Conservation (phyloP, 768 basidiomycete species). For the Phylloporus sp. region DNA sequence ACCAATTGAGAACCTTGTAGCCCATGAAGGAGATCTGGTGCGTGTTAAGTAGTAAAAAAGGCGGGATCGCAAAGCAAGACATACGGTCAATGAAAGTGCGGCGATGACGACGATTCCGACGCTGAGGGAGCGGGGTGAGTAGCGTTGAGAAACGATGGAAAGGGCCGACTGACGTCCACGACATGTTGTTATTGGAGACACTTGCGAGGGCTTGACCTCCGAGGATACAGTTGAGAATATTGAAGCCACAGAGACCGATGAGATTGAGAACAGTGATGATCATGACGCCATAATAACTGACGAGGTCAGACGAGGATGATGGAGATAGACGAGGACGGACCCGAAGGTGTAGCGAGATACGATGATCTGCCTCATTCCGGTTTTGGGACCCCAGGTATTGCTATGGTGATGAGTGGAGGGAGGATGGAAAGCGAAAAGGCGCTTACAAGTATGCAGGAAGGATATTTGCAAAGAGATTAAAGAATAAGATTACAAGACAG, state of each 20-base stretch:
- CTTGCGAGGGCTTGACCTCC: conserved; percentile 64
- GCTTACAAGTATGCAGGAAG: conserved; percentile 59
- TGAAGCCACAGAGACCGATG: conserved; percentile 56
- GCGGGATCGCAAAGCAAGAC: conserved; percentile 16
- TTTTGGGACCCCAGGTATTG: conserved; percentile 70
- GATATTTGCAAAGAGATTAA: conserved; percentile 55
- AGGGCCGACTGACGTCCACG: conserved; percentile 40
- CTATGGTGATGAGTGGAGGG: conserved; percentile 21
- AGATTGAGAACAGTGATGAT: conserved; percentile 54
- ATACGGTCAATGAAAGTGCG: conserved; percentile 56
- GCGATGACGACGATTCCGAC: conserved; percentile 81
- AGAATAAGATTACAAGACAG: conserved; percentile 60
- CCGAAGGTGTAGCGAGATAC: conserved; percentile 60
- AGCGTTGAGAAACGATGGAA: neutral
- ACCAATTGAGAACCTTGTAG: conserved; percentile 60
- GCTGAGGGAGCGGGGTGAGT: conserved; percentile 32
- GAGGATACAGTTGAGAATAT: conserved; percentile 62
- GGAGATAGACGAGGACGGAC: conserved; percentile 36
- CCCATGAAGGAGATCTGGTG: conserved; percentile 61
- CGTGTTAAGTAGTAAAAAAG: conserved; percentile 1
- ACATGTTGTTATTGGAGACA: conserved; percentile 45
- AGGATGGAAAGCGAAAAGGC: neutral
- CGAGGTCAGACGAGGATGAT: neutral
- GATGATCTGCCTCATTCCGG: conserved; percentile 81
- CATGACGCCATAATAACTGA: conserved; percentile 50